Evolutionary conservation across 2,329 filamentous ascomycete genomes (phyloP), one percentile per base, ranked within the genome.

Genomic region (Fusarium avenaceum): DNA sequence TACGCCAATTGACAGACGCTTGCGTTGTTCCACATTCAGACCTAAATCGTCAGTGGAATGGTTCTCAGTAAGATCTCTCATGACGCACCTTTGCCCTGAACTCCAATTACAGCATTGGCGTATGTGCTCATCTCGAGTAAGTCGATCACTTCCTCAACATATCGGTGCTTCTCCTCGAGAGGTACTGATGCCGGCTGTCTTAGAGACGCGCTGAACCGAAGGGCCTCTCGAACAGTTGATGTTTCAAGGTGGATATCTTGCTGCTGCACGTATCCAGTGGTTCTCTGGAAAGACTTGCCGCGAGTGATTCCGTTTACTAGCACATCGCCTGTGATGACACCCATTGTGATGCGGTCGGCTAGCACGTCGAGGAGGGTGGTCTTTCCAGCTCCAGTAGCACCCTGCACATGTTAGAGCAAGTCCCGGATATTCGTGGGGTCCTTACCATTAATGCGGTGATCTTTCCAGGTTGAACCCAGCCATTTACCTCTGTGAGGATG

Each of bases 221-320:
- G 84, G 7, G 92, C 92, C 79, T 96, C 93, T 60, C 93, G 88
- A 19, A 96, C 92, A 0, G 93, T 96, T 0, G 89, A 88, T 0
- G 92, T 95, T 22, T 88, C 83, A 24, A 94, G 83, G 76, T 96
- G 93, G 6, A 96, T 84, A 84, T 96, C 93, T 74, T 96, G 92
- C 77, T 96, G 93, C 76, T 96, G 92, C 17, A 93, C 93, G 70
- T 96, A 96, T 32, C 93, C 93, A 0, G 92, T 95, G 78, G 93
- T 94, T 60, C 93, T 89, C 77, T 95, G 92, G 84, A 96, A 96
- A 0, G 91, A 92, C 10, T 84, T 83, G 69, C 94, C 92, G 26
- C 91, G 87, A 28, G 86, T 87, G 35, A 83, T 84, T 4, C 85
- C 85, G 60, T 87, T 82, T 7, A 88, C 84, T 4, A 86, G 77